Evolutionary conservation across 441 rosid species (phyloP), one percentile per base, ranked within the genome.

Genomic region (Manihot esculenta): DNA sequence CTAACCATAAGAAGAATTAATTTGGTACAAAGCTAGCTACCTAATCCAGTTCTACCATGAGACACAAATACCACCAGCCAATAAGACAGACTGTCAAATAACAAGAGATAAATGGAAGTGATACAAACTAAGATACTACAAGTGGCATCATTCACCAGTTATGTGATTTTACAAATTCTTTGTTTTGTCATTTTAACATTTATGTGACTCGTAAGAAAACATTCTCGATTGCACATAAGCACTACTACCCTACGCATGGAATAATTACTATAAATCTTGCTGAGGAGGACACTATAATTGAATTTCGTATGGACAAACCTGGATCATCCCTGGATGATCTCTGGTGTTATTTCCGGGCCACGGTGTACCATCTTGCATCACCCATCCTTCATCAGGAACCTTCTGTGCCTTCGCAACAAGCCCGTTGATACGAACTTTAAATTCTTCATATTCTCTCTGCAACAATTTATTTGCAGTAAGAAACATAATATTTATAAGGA

Each of bases 271-370:
- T 8, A 21, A 49, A 49, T 69, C 58, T 21, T 33, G 9, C 7
- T 10, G 10, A 26, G 15, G 8, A 65, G 38, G 6, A 27, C 59
- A 10, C 23, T 49, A 14, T 49, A 30, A 2, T 41, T 27, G 11
- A 68, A 49, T 45, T 58, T 66, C 11, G 55, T 21, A 61, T 54
- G 42, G 26, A 64, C 78, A 62, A 53, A 79, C 82, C 82, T 79
- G 82, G 44, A 76, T 79, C 82, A 79, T 79, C 60, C 82, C 79
- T 30, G 82, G 82, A 72, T 79, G 82, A 76, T 79, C 82, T 76
- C 82, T 76, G 69, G 63, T 79, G 69, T 79, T 79, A 66, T 79
- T 76, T 49, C 82, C 82, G 30, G 82, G 82, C 82, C 82, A 79
- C 4, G 82, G 82, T 2, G 82, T 79, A 47, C 82, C 82, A 49